Base-by-base conservation (phyloP, 192 early-diverging fungal genomes). In the Entophlyctis helioformis region DNA sequence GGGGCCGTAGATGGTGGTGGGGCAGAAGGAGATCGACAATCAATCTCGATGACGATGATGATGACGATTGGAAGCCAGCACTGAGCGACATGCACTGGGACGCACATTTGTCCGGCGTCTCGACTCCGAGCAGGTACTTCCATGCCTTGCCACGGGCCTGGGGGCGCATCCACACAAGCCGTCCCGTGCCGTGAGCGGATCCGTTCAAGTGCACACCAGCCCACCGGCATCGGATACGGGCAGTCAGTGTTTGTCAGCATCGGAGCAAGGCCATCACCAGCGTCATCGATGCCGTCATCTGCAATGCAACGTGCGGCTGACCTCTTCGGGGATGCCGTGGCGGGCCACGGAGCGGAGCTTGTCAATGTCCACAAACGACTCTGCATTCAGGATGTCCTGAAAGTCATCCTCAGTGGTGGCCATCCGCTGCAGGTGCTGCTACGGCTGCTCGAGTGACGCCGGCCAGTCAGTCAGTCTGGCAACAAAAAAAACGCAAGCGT, bases 51-150 rank as follows among this genome's bases (percentile, higher is more conserved):
- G n/a, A n/a, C n/a, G n/a, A n/a, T n/a, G n/a, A n/a, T n/a, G n/a
- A n/a, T n/a, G n/a, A 44, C 24, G 37, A 10, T 24, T 22, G 35
- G 40, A 24, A 19, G 22, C 20, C 7, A 60, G 39, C 31, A 56
- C 16, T 13, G 32, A 18, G 28, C 43, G 44, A 38, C 1, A 21
- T 41, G 18, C 31, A 55, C n/a, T 21, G 44, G 23, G 33, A 66
- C 64, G 57, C 69, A 75, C 81, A 83, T 56, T 84, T 65, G 66
- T 93, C 84, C 8, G 86, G 66, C 42, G 80, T 67, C 60, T 86
- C 76, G 21, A 90, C 83, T 39, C 82, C 85, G 21, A 93, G 71
- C 38, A 93, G 63, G 44, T 79, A 89, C 63, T 86, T 81, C 89
- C 89, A 93, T 25, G 84, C 85, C 36, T 85, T 84, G 32, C 45